These are phyloP conservation scores for Selaginella tamariscina DNA, from an alignment of 75 land plant genomes.

Conservation along the genomic window DNA sequence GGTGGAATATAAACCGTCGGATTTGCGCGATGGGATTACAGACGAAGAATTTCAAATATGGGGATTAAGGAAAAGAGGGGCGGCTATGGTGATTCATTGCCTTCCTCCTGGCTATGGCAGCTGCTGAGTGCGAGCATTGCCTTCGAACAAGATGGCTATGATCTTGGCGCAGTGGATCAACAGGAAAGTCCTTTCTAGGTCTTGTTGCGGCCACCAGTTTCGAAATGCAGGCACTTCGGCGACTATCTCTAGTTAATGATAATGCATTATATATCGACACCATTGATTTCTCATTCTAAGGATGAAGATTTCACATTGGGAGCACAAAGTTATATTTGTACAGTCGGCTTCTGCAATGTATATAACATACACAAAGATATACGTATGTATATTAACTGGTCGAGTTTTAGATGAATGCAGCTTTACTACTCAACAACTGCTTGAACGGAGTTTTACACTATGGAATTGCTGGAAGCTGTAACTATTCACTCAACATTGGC, in stretches of 20 bases:
- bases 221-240: constrained; percentile 34
- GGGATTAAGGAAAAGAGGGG: background rate
- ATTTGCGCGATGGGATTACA: background rate
- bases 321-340: background rate
- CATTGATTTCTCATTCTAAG: background rate
- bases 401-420: background rate
- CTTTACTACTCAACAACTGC: background rate
- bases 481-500: background rate
- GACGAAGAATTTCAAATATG: background rate
- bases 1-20: background rate
- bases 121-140: constrained; percentile 1
- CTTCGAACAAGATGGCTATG: constrained; percentile 14
- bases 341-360: background rate
- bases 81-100: background rate
- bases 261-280: too few relatives aligned
- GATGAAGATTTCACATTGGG: background rate
- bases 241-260: constrained; percentile 24
- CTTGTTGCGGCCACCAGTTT: constrained; percentile 35
- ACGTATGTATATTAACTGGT: too few relatives aligned
- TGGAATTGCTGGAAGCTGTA: constrained; percentile 12
- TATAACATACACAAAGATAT: too few relatives aligned
- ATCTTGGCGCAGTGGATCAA: constrained; percentile 15
- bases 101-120: background rate
- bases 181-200: constrained; percentile 31
- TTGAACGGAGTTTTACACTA: constrained; percentile 4